Evolutionary conservation across 257 asterid species (phyloP).

Genomic region (Salvia miltiorrhiza): DNA sequence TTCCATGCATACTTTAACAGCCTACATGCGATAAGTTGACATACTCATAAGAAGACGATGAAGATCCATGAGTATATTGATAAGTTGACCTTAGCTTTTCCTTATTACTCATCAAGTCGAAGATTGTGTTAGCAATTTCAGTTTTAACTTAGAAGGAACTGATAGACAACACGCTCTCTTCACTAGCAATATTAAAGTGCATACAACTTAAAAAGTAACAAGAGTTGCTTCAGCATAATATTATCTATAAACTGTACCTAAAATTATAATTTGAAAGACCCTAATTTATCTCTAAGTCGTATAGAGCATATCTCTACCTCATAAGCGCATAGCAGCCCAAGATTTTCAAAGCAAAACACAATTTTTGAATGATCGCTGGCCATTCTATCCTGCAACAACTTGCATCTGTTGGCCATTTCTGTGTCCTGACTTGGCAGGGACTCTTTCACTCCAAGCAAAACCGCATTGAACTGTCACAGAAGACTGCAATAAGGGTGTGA

Average conservation of each 20-base stretch:
- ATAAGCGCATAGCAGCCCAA: slow-evolving; percentile 71
- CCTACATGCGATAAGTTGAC: slow-evolving; percentile 42
- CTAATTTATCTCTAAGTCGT: not conserved
- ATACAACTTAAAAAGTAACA: too few species aligned
- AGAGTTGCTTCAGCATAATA: too few species aligned
- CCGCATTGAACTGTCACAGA: slow-evolving; percentile 52
- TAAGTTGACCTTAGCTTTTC: not conserved
- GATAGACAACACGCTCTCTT: too few species aligned
- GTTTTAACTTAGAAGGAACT: not conserved
- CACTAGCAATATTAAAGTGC: too few species aligned
- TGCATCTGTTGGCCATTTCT: slow-evolving; percentile 32
- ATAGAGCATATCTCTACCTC: slow-evolving; percentile 47
- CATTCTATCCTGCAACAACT: slow-evolving; percentile 45
- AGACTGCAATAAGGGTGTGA: slow-evolving; percentile 8
- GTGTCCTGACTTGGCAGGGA: slow-evolving; percentile 25
- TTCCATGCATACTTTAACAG: slow-evolving; percentile 64
- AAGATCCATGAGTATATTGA: not conserved
- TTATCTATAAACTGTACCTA: too few species aligned
- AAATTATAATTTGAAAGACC: too few species aligned
- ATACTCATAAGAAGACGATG: slow-evolving; percentile 5
- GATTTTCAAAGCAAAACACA: slow-evolving; percentile 69
- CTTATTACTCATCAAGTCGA: not conserved
- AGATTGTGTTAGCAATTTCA: not conserved
- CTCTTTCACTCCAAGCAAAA: slow-evolving; percentile 41
- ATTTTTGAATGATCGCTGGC: slow-evolving; percentile 45